Evolutionary conservation across 2,329 filamentous ascomycete species (phyloP).

Genomic region (Neofusicoccum cordaticola): DNA sequence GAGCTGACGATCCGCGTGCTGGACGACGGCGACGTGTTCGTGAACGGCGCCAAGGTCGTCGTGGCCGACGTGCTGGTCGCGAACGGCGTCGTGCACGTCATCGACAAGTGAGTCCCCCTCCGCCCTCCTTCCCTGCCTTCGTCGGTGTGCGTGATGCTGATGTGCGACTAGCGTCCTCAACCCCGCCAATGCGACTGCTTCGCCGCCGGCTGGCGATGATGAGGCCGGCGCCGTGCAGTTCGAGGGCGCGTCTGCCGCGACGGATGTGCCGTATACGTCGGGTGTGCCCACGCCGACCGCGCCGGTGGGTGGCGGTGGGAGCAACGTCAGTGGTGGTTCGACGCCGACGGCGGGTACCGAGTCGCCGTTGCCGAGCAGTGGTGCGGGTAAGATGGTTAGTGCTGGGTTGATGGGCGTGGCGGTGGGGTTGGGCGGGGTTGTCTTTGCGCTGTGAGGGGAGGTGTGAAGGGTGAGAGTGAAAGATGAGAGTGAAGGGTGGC

Average conservation of each 20-base stretch:
- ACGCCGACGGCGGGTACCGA: not conserved
- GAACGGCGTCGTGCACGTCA: slow-evolving; percentile 51
- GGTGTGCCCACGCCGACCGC: slow-evolving; percentile 49
- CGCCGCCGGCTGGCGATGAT: slow-evolving; percentile 41
- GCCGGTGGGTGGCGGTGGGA: slow-evolving; percentile 27
- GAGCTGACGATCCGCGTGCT: slow-evolving; percentile 41
- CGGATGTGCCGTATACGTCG: slow-evolving; percentile 54
- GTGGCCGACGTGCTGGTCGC: slow-evolving; percentile 42
- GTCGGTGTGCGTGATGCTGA: not conserved
- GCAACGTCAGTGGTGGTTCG: slow-evolving; percentile 12
- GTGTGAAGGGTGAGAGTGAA: too few species aligned
- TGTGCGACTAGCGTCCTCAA: slow-evolving; percentile 50
- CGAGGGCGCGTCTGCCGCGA: slow-evolving; percentile 50
- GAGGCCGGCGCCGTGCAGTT: slow-evolving; percentile 53
- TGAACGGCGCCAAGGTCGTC: slow-evolving; percentile 45
- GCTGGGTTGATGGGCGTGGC: slow-evolving; percentile 44
- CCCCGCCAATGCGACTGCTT: slow-evolving; percentile 47
- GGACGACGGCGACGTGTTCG: slow-evolving; percentile 30
- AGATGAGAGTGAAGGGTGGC: too few species aligned
- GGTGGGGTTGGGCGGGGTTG: slow-evolving; percentile 45
- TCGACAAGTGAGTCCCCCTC: slow-evolving; percentile 47
- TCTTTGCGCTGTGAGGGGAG: slow-evolving; percentile 18
- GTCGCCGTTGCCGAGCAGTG: slow-evolving; percentile 24
- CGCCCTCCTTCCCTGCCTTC: not conserved
- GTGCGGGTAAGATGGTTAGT: not conserved